Evolutionary conservation across 495 filamentous ascomycete species (phyloP), one percentile per base, ranked within the genome.

Genomic region (Talaromyces liani): DNA sequence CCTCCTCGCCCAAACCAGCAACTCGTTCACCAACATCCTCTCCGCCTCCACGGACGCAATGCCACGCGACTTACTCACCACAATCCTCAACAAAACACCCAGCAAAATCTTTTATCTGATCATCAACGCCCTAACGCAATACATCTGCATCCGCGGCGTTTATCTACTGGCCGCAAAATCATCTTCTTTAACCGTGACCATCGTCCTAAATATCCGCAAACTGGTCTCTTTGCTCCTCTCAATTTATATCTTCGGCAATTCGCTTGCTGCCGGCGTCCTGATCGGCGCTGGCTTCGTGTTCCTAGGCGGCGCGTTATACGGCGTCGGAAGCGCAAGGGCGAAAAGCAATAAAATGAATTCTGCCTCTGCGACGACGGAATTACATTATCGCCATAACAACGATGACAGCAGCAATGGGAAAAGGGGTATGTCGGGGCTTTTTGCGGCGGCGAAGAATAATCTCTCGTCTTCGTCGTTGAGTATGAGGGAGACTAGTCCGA

Each of bases 151-250:
- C 65, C 89, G 92, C 4, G 94, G 94, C 2, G 94, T 98, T 36
- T 97, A 98, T 67, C 82, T 96, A 20, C 80, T 98, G 4, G 90
- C 88, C 1, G 90, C 92, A 0, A 86, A 87, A 54, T 89, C 90
- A 3, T 92, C 93, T 16, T 96, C 94, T 0, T 79, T 98, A 58
- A 97, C 93, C 0, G 94, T 98, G 16, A 97, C 93, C 1, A 94
- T 98, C 49, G 90, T 97, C 34, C 82, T 98, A 27, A 98, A 98
- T 72, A 88, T 98, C 57, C 83, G 94, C 68, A 98, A 98, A 74
- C 79, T 98, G n/a, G 87, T 95, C 20, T 95, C 91, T 64, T 82
- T 98, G 62, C 72, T 97, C 65, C 69, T 98, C 45, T 97, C 93
- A 64, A 92, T 97, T 64, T 92, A 90, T 80, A 72, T 98, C 3